Base-by-base conservation (phyloP, 352 stramenopile genomes). In the Globisporangium middletonii region DNA sequence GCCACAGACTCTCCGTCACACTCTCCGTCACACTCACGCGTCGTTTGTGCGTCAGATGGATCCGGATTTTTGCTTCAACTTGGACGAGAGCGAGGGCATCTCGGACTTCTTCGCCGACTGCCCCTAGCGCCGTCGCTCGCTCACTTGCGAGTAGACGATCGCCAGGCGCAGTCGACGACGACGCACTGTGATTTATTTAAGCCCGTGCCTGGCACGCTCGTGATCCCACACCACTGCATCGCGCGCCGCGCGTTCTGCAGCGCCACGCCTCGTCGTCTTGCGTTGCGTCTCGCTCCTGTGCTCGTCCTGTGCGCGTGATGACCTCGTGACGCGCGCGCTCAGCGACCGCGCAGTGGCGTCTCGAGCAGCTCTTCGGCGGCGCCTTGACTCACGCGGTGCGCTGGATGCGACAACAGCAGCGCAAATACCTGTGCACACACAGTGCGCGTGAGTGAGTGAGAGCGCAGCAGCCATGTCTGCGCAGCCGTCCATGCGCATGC, bases 1-100 rank as follows among this genome's bases (percentile, higher is more conserved):
- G 26, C 43, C 47, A 16, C 3, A 7, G 8, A 44, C 6, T 33
- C 13, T 7, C 41, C 33, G 18, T 27, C 33, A 19, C 33, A n/a
- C n/a, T 18, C 23, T 23, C 23, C 23, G 23, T 23, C 23, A 23
- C 26, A 50, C 18, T 45, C 6, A 53, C 44, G 3, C 28, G 4
- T 6, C 11, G 1, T 33, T n/a, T 51, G 6, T 26, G 15, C 23
- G 27, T 3, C 60, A 92, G 80, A 81, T 83, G 51, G 85, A 95
- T 69, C 85, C 85, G 38, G 85, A 95, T 67, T 95, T 95, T 55
- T 90, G 79, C 67, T 95, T 95, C 66, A 95, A 93, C 57, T 65
- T 95, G 38, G 83, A 93, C 56, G 83, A 93, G 51, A 91, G 65
- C 51, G 85, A 93, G 75, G 83, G 85, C 46, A 92, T 93, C 43